phyloP scores from a whole-genome alignment of 805 yeast species.

The Suhomyces vadensis region DNA sequence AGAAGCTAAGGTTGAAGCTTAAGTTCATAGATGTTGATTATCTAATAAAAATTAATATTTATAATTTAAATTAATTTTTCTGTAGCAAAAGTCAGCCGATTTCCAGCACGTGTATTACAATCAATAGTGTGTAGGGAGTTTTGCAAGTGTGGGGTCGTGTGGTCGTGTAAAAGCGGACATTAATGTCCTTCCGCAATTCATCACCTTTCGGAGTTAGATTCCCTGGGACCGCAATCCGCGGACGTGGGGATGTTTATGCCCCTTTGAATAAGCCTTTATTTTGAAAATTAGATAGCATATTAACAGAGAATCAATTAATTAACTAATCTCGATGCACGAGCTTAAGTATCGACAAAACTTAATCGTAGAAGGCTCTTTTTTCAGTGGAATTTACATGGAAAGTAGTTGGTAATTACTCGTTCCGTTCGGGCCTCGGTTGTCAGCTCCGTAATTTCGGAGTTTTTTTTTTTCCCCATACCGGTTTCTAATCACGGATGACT shows the following conservation, averaged over 20 bases:
- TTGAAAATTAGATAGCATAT: too few species aligned
- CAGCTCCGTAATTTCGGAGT: not conserved
- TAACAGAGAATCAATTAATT: too few species aligned
- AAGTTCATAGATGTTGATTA: conserved; percentile 4
- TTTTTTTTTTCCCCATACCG: conserved; percentile 7
- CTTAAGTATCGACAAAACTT: too few species aligned
- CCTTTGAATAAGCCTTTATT: not conserved
- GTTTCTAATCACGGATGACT: conserved; percentile 6
- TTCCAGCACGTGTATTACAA: too few species aligned
- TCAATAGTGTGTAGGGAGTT: too few species aligned
- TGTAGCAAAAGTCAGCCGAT: not conserved
- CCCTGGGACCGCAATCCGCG: not conserved
- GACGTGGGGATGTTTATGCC: not conserved
- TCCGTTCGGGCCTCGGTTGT: not conserved
- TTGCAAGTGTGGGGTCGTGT: too few species aligned
- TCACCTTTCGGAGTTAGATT: not conserved
- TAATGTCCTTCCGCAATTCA: not conserved
- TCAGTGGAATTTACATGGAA: too few species aligned
- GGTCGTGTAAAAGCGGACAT: not conserved
- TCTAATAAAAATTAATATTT: conserved; percentile 7
- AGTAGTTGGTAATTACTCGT: too few species aligned
- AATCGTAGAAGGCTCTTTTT: too few species aligned
- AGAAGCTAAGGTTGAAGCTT: conserved; percentile 25
- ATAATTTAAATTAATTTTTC: not conserved
- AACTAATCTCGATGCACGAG: too few species aligned